Evolutionary conservation across 2,329 filamentous ascomycete genomes (phyloP).

Genomic region (Cyclaneusma minus): DNA sequence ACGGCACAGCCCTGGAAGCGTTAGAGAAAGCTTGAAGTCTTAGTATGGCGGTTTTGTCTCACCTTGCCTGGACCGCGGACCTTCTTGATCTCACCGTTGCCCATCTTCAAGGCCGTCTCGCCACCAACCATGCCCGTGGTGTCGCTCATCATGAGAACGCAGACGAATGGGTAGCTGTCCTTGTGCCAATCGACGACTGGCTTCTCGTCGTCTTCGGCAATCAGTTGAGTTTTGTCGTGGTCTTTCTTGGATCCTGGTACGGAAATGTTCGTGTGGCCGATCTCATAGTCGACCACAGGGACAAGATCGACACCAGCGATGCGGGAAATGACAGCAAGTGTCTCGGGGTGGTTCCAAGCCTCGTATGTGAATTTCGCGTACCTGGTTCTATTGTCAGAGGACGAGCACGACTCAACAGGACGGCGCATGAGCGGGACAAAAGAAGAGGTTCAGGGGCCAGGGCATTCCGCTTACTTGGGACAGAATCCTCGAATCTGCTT

Average conservation of each 20-base stretch:
- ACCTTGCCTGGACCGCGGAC: conserved; percentile 27
- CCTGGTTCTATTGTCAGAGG: conserved; percentile 13
- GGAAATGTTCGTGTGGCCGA: conserved; percentile 41
- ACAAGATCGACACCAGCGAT: conserved; percentile 42
- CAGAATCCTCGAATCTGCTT: conserved; percentile 38
- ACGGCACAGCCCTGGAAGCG: conserved; percentile 23
- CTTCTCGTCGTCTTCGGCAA: conserved; percentile 17
- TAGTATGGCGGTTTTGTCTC: conserved; percentile 8
- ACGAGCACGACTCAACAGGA: conserved; percentile 2
- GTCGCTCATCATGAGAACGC: conserved; percentile 34
- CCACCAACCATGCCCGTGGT: conserved; percentile 30
- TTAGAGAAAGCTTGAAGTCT: too few relatives aligned
- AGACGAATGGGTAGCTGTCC: conserved; percentile 34
- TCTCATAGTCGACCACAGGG: conserved; percentile 39
- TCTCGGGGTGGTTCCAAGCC: conserved; percentile 40
- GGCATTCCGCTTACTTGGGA: conserved; percentile 39
- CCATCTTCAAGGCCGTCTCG: conserved; percentile 45
- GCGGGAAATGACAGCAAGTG: conserved; percentile 35
- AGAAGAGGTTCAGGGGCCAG: neutral
- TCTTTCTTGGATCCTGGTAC: conserved; percentile 16
- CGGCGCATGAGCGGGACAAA: neutral
- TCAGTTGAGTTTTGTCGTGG: conserved; percentile 10
- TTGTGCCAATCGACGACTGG: conserved; percentile 32
- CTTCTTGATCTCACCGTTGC: conserved; percentile 27
- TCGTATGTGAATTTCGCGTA: conserved; percentile 50